Evolutionary conservation across 192 early-diverging fungal species (phyloP), one percentile per base, ranked within the genome.

Genomic region (Phycomyces nitens): DNA sequence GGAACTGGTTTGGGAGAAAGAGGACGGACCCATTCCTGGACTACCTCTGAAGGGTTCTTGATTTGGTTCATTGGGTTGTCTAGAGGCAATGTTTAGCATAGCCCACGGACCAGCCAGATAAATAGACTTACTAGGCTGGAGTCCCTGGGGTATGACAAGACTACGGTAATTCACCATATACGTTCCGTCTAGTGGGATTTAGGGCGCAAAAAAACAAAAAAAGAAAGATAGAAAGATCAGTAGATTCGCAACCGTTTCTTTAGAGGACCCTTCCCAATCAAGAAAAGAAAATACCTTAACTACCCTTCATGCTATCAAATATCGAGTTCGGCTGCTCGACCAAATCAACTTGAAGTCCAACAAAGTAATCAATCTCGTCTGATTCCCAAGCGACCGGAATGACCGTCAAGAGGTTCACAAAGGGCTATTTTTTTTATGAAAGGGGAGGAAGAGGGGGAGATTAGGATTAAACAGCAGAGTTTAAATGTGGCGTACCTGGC

Each of bases 261-360:
- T 23, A 38, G 56, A 34, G 16, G 43, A 34, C 16, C 43, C 18
- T 16, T 20, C n/a, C 43, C 53, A 12, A 39, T 58, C 7, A 57
- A 23, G 54, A n/a, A 53, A 64, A 22, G 22, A 26, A 74, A 80
- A 76, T 59, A 41, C 43, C 24, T 44, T 14, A 26, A 39, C 21
- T 54, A 67, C 65, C 58, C 73, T 77, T 74, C 84, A 88, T 81
- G 56, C 77, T 80, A 9, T 81, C 68, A 39, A 89, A 65, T 58
- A 89, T 88, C 7, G 83, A 77, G 27, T 86, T 81, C n/a, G 88
- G 88, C 65, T 88, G 88, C 24, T 85, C 83, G 9, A 89, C 80
- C 22, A 89, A 63, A 59, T 89, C 88, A 9, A 88, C 76, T 63
- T 87, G 85, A 49, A 89, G 79, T 9, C 88, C 88, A 44, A 89